Evolutionary conservation across 2,329 filamentous ascomycete genomes (phyloP).

Genomic region (Elsinoe ampelina): DNA sequence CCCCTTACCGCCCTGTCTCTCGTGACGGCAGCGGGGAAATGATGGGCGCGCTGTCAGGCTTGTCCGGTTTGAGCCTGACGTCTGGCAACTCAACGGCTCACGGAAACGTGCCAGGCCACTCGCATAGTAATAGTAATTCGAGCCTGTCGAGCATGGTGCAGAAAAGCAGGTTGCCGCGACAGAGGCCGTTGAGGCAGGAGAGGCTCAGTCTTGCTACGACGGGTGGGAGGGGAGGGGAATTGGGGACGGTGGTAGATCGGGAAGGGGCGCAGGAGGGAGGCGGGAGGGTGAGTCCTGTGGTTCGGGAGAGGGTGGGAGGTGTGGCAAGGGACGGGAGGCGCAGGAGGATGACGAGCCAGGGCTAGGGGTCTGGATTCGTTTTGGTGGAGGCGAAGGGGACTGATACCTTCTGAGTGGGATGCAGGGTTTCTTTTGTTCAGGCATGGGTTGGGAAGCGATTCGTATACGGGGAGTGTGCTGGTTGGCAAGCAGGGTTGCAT

Average conservation of each 20-base stretch:
- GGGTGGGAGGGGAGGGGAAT: neutral
- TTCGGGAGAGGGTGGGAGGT: neutral
- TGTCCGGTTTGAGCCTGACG: neutral
- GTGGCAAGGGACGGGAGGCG: slow-evolving; percentile 5
- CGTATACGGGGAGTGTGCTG: neutral
- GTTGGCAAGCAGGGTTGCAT: neutral
- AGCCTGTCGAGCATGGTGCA: slow-evolving; percentile 2
- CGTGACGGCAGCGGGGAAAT: slow-evolving; percentile 19
- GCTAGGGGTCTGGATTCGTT: neutral
- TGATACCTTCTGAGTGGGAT: neutral
- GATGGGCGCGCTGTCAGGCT: neutral
- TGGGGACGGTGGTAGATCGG: slow-evolving; percentile 4
- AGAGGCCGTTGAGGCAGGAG: slow-evolving; percentile 7
- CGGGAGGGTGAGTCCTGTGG: slow-evolving; percentile 9
- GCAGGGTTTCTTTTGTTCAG: neutral
- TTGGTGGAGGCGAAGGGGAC: neutral
- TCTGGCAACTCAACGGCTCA: neutral
- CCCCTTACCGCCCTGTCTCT: slow-evolving; percentile 23
- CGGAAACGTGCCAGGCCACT: neutral
- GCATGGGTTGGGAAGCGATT: neutral
- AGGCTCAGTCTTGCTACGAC: neutral
- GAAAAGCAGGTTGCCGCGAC: slow-evolving; percentile 7
- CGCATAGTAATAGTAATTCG: slow-evolving; percentile 6
- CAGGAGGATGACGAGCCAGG: slow-evolving; percentile 13
- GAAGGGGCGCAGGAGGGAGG: neutral